Conservation (phyloP, 768 basidiomycete species). For the Phylloporus arenicola region DNA sequence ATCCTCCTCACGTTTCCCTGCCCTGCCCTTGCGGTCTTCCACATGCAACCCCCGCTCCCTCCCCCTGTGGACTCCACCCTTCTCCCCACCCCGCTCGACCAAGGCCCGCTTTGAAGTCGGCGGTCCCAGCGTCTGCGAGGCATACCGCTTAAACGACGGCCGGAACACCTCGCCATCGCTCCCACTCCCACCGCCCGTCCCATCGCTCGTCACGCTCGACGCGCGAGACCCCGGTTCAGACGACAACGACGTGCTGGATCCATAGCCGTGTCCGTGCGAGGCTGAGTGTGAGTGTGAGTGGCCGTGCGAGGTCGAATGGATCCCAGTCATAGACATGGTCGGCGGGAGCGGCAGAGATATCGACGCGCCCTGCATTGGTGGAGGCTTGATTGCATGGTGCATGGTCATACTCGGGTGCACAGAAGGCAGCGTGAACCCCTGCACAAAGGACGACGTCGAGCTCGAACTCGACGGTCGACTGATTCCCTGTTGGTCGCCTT, state of each 20-base stretch:
- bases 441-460: constrained; percentile 36
- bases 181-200: constrained; percentile 29
- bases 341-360: constrained; percentile 33
- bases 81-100: constrained; percentile 29
- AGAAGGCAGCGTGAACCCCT: constrained; percentile 33
- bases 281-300: not conserved
- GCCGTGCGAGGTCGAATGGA: constrained; percentile 5
- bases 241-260: constrained; percentile 9
- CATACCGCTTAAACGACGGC: constrained; percentile 68
- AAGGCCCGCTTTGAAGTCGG: constrained; percentile 48
- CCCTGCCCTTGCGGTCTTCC: not conserved
- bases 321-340: constrained; percentile 12
- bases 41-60: not conserved
- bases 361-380: constrained; percentile 24
- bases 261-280: constrained; percentile 3
- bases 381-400: constrained; percentile 15
- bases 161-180: constrained; percentile 34
- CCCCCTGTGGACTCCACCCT: constrained; percentile 7
- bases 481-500: constrained; percentile 18
- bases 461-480: constrained; percentile 37
- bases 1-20: not conserved
- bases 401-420: constrained; percentile 1
- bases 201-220: constrained; percentile 30
- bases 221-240: constrained; percentile 24
- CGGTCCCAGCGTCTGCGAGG: constrained; percentile 69